phyloP scores from a whole-genome alignment of 345 rosid genomes.

The Brassica nigra region DNA sequence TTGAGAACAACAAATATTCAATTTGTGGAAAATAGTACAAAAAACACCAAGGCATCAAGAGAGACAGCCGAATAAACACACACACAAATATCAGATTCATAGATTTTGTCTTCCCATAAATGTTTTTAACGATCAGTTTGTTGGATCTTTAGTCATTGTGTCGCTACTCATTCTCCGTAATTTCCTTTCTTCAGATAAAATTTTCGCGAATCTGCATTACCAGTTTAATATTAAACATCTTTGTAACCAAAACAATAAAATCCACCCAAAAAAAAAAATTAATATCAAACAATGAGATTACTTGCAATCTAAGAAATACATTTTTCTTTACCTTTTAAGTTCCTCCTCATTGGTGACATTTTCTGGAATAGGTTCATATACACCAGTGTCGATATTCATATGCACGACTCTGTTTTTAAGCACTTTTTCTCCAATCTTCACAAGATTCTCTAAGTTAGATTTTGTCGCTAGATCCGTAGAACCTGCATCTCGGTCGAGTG shows the following conservation, averaged over 20 bases:
- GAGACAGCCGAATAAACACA: background rate
- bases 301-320: background rate
- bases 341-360: conserved; percentile 58
- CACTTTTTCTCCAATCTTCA: conserved; percentile 48
- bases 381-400: conserved; percentile 53
- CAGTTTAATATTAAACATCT: background rate
- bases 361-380: conserved; percentile 49
- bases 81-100: background rate
- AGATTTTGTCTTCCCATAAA: background rate
- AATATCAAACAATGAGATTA: background rate
- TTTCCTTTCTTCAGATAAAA: conserved; percentile 54
- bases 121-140: conserved; percentile 15
- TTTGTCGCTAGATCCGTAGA: conserved; percentile 54
- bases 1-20: background rate
- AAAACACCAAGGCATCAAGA: background rate
- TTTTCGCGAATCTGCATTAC: conserved; percentile 51
- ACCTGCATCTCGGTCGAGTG: conserved; percentile 46
- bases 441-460: conserved; percentile 56
- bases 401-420: conserved; percentile 48
- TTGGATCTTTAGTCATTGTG: conserved; percentile 6
- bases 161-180: conserved; percentile 29
- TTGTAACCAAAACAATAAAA: background rate
- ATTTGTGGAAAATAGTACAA: background rate
- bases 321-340: conserved; percentile 6
- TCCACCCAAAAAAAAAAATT: background rate